Percentiles rank a stretch among this genome's conserved stretches.
Evolutionary conservation across 2,329 filamentous ascomycete genomes (phyloP).

Genomic region (Epichloe uncinata): DNA sequence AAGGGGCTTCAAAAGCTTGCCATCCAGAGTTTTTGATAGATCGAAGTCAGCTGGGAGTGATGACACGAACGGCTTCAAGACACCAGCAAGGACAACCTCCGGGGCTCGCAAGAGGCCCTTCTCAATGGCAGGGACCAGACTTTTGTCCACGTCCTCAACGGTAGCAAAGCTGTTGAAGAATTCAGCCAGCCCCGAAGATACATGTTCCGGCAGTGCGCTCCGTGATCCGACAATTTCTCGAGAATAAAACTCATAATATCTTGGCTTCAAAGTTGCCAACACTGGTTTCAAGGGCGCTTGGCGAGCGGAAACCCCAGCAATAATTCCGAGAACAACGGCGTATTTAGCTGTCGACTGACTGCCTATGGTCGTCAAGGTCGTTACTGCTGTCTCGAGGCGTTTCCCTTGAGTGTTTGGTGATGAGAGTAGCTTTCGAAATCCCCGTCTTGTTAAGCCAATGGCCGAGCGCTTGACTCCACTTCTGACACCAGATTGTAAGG

Average conservation of each 20-base stretch:
- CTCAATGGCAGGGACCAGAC: conserved; percentile 70
- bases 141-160: conserved; percentile 58
- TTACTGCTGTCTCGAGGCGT: conserved; percentile 49
- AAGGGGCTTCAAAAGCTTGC: conserved; percentile 70
- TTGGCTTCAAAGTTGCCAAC: conserved; percentile 50
- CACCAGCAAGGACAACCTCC: conserved; percentile 71
- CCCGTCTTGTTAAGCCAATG: conserved; percentile 64
- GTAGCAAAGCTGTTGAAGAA: conserved; percentile 71
- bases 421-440: conserved; percentile 60
- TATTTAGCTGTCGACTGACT: conserved; percentile 52
- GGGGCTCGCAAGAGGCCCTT: conserved; percentile 81
- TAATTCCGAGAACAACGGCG: conserved; percentile 65
- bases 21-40: conserved; percentile 58
- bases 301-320: conserved; percentile 76
- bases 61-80: conserved; percentile 59
- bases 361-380: conserved; percentile 55
- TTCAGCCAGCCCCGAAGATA: conserved; percentile 61
- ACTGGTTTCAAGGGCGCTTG: conserved; percentile 48
- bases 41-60: conserved; percentile 61
- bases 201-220: conserved; percentile 53
- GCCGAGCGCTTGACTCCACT: conserved; percentile 58
- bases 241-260: conserved; percentile 70
- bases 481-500: conserved; percentile 52
- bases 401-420: conserved; percentile 41
- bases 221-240: conserved; percentile 77